Evolutionary conservation across 2,329 filamentous ascomycete species (phyloP), one percentile per base, ranked within the genome.

Genomic region (Fusarium illudens): DNA sequence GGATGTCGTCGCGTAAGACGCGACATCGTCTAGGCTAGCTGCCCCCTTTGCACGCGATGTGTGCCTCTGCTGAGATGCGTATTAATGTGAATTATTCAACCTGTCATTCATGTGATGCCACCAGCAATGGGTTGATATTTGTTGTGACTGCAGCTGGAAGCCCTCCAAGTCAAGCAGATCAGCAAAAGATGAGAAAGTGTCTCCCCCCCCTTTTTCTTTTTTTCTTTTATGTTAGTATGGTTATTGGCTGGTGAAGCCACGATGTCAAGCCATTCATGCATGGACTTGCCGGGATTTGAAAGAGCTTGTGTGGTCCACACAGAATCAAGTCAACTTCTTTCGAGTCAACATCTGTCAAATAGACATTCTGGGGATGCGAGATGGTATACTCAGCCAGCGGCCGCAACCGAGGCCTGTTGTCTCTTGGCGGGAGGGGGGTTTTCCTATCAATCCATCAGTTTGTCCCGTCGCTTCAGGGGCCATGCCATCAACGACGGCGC

Each of bases 371-470:
- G 54, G 51, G 58, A 59, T 55, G 61, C 46, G 34, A 61, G 52
- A 42, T 25, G 46, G 33, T 55, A 64, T 68, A 68, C 66, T 78
- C 67, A 82, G 61, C 80, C 79, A 58, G 76, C 80, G 51, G 80
- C 79, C 15, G 77, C 79, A 56, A 82, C 73, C 6, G 80, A 82
- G 32, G 80, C 75, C 65, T 81, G 79, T 53, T 81, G 80, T 62
- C 80, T 75, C 67, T 82, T 82, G 15, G 80, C 78, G 25, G 80
- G 77, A 29, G 79, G 78, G 36, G 76, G 68, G 20, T 77, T 78
- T 55, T 81, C 79, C 80, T 81, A 59, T 42, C 37, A 32, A 42
- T 42, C 15, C 20, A 69, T 79, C 68, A 79, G 76, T 70, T 68
- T 60, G 53, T 54, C 61, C 55, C 50, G 29, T 57, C 57, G 60